Evolutionary conservation across 768 basidiomycete species (phyloP), one percentile per base, ranked within the genome.

Genomic region (Pulveroboletus sp.): DNA sequence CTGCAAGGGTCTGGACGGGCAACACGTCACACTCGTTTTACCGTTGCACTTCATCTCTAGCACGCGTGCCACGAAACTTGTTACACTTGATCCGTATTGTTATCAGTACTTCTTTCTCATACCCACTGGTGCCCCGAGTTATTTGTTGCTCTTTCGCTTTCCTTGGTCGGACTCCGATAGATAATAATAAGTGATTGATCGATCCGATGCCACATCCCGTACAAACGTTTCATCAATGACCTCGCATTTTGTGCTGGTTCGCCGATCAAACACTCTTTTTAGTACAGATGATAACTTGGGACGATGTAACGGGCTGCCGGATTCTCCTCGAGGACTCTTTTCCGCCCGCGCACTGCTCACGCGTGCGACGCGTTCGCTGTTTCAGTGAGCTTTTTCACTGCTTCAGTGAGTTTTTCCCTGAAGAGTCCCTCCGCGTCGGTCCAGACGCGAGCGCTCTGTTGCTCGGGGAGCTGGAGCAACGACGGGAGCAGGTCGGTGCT

Each of bases 401-500:
- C 84, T 59, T 81, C 82, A 2, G 67, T 73, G 31, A 81, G 63
- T 78, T 79, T 86, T 66, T 82, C 73, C 66, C 75, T 75, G 78
- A 84, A 98, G 38, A 97, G 71, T 62, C 73, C 79, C 72, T 95
- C 86, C 1, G 94, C 93, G 46, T 93, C 86, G 5, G 74, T 76
- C 95, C 95, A 97, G 3, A 94, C 91, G 14, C 83, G 78, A 28
- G 84, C 83, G 1, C 66, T 77, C 46, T 74, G 57, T 44, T 89
- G 73, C 46, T 82, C 65, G 1, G 89, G 90, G 58, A 94, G 81
- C 63, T 88, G 70, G 21, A 93, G 67, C 54, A 98, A 69, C 6
- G 91, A 88, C 8, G 93, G 92, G 31, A 95, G 73, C 24, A 98
- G 76, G 68, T 94, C 92, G 3, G 69, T 59, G 61, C 91, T 93